These are phyloP conservation scores for Mrakia hoshinonis DNA, from an alignment of 768 basidiomycete genomes.

Conservation along the genomic window DNA sequence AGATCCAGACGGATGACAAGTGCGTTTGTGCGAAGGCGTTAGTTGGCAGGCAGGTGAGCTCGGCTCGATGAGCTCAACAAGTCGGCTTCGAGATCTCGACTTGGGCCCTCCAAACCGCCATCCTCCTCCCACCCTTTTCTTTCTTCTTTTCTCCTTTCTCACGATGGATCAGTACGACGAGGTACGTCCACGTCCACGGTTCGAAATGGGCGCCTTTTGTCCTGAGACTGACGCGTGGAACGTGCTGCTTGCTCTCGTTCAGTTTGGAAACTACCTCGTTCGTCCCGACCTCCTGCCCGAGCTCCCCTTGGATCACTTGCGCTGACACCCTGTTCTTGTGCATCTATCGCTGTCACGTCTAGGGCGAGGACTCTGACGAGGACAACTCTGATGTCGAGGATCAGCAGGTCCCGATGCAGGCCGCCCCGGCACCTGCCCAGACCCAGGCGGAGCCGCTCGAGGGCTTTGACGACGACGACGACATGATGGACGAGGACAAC, in stretches of 20 bases:
- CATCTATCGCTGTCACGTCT: too few species aligned
- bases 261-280: constrained; percentile 97
- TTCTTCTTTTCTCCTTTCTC: constrained; percentile 21
- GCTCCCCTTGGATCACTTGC: too few species aligned
- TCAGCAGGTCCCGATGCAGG: neutral
- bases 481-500: constrained; percentile 13
- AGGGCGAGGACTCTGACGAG: constrained; percentile 29
- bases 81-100: neutral
- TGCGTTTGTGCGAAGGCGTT: too few species aligned
- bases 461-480: constrained; percentile 9
- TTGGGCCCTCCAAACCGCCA: neutral
- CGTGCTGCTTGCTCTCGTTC: neutral
- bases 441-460: constrained; percentile 8
- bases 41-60: neutral
- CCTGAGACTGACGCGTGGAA: neutral
- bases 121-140: constrained; percentile 21
- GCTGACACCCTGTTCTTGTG: too few species aligned
- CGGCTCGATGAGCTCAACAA: neutral
- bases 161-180: constrained; percentile 35
- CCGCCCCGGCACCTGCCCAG: neutral
- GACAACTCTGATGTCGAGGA: constrained; percentile 29
- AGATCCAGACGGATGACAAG: too few species aligned
- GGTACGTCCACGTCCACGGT: constrained; percentile 30
- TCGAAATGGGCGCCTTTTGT: too few species aligned
- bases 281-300: neutral